phyloP scores from a whole-genome alignment of 441 rosid species.

The Brassica hybrid region DNA sequence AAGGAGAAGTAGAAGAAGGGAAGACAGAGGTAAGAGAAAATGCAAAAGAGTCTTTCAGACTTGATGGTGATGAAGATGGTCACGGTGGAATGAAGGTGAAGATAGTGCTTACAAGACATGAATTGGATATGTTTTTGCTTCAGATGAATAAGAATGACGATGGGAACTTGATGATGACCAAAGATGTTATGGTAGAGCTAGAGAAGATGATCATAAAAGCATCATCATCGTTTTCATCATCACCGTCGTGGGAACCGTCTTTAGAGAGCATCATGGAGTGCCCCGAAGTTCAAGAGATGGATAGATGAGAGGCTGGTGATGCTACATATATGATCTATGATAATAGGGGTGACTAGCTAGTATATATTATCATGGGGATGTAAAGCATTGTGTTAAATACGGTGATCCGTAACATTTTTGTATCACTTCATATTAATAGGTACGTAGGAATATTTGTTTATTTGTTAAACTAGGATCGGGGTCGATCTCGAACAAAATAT shows the following conservation, averaged over 20 bases:
- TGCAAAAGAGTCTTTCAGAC: conserved; percentile 11
- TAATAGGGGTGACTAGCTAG: background rate
- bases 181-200: conserved; percentile 58
- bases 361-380: background rate
- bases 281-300: conserved; percentile 55
- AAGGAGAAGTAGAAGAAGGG: conserved; percentile 38
- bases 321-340: conserved; percentile 2
- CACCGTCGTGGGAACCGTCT: conserved; percentile 70
- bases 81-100: conserved; percentile 65
- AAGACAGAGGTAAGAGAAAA: conserved; percentile 24
- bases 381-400: conserved; percentile 14
- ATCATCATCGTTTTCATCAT: conserved; percentile 24
- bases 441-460: background rate
- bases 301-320: conserved; percentile 37
- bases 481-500: too few relatives aligned
- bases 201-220: conserved; percentile 47
- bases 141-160: conserved; percentile 46
- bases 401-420: conserved; percentile 25
- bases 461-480: too few relatives aligned
- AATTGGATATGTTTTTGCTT: conserved; percentile 68
- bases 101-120: conserved; percentile 77
- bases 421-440: conserved; percentile 5
- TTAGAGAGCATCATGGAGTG: conserved; percentile 69
- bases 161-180: conserved; percentile 49
- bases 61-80: conserved; percentile 31